phyloP scores from a whole-genome alignment of 805 yeast genomes.

The Candida methanosorbosa region DNA sequence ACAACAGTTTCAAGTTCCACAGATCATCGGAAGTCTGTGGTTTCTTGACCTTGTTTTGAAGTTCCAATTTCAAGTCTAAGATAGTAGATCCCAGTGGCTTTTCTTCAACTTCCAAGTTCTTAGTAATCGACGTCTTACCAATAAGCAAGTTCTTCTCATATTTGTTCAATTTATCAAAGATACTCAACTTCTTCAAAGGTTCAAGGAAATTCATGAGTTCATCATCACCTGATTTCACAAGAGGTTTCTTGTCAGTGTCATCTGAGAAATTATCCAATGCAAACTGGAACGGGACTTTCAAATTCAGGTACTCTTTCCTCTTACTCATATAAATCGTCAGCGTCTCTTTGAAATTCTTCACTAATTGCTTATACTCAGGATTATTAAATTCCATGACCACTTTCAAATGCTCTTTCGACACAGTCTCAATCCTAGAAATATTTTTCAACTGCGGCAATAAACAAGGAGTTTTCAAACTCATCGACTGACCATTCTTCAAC shows the following conservation, averaged over 20 bases:
- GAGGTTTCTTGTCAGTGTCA: not conserved
- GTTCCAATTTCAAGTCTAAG: constrained; percentile 48
- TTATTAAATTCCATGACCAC: constrained; percentile 36
- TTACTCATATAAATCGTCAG: constrained; percentile 45
- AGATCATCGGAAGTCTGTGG: constrained; percentile 45
- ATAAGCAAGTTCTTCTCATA: constrained; percentile 10
- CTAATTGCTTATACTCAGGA: constrained; percentile 24
- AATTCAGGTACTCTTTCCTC: constrained; percentile 29
- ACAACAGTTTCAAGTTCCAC: constrained; percentile 54
- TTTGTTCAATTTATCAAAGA: constrained; percentile 13
- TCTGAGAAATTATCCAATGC: constrained; percentile 1
- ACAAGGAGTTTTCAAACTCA: constrained; percentile 48
- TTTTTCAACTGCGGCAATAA: constrained; percentile 51
- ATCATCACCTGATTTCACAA: not conserved
- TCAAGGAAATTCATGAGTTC: constrained; percentile 2
- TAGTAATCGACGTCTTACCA: not conserved
- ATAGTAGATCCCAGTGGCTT: constrained; percentile 33
- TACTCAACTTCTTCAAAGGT: constrained; percentile 9
- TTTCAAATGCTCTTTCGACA: constrained; percentile 39
- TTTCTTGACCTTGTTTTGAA: constrained; percentile 30
- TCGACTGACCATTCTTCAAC: constrained; percentile 28
- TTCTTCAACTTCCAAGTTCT: constrained; percentile 1
- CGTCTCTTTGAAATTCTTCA: constrained; percentile 31
- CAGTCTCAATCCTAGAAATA: constrained; percentile 39
- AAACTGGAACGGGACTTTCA: constrained; percentile 10